Evolutionary conservation across 2,329 filamentous ascomycete species (phyloP).

Genomic region (Tolypocladium inflatum): DNA sequence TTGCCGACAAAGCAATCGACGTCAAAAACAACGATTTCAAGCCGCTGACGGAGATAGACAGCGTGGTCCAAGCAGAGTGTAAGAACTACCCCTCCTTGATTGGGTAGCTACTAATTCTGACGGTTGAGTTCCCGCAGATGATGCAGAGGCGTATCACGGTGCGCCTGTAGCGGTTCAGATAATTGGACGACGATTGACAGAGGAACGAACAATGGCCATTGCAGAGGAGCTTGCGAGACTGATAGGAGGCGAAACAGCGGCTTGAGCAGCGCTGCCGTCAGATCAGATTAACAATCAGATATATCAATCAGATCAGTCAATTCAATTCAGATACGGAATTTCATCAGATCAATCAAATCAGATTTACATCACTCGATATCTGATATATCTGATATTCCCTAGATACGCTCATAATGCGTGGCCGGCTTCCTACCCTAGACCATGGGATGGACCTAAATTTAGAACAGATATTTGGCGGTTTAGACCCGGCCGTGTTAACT

Average conservation of each 20-base stretch:
- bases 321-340: too few relatives aligned
- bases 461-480: too few relatives aligned
- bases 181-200: slow-evolving; percentile 12
- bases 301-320: too few relatives aligned
- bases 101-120: background rate
- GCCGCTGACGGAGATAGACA: slow-evolving; percentile 12
- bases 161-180: slow-evolving; percentile 15
- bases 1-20: slow-evolving; percentile 28
- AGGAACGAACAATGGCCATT: slow-evolving; percentile 19
- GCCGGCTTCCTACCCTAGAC: too few relatives aligned
- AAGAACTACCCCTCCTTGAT: slow-evolving; percentile 4
- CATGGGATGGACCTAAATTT: too few relatives aligned
- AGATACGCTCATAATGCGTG: too few relatives aligned
- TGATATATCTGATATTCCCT: too few relatives aligned
- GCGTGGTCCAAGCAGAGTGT: slow-evolving; percentile 13
- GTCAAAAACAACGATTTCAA: slow-evolving; percentile 6
- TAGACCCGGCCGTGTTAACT: too few relatives aligned
- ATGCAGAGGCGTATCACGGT: slow-evolving; percentile 14
- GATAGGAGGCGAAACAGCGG: slow-evolving; percentile 4
- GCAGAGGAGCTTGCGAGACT: slow-evolving; percentile 23
- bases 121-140: slow-evolving; percentile 1
- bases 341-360: too few relatives aligned
- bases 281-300: too few relatives aligned
- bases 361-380: too few relatives aligned
- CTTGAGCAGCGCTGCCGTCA: background rate